Conservation (phyloP, 2,329 filamentous ascomycete genomes). For the Ophiostoma sp. region DNA sequence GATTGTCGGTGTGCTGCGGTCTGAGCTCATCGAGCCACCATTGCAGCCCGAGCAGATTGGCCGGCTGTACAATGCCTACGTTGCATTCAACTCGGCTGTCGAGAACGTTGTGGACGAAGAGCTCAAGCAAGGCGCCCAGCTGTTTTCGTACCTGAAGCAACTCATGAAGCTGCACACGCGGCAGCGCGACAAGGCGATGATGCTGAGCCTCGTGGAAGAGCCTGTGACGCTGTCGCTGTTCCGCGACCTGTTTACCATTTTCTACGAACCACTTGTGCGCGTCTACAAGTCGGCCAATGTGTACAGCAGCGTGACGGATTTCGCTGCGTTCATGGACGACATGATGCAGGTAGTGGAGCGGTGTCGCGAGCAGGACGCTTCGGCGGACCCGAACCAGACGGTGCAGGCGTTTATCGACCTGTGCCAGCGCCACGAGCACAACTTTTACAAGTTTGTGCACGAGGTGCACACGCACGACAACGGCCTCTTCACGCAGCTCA, state of each 20-base stretch:
- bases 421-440: constrained; percentile 88
- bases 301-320: constrained; percentile 95
- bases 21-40: constrained; percentile 66
- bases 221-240: constrained; percentile 95
- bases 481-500: constrained; percentile 88
- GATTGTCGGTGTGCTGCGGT: constrained; percentile 76
- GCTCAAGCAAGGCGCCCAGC: constrained; percentile 79
- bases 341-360: constrained; percentile 70
- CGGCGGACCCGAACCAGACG: constrained; percentile 94
- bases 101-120: constrained; percentile 78
- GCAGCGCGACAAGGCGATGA: constrained; percentile 94
- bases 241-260: constrained; percentile 94
- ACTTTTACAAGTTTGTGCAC: constrained; percentile 98
- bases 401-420: constrained; percentile 97
- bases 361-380: constrained; percentile 70
- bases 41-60: constrained; percentile 71
- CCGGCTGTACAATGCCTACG: constrained; percentile 86
- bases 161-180: constrained; percentile 86
- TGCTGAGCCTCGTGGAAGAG: constrained; percentile 92
- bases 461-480: constrained; percentile 97
- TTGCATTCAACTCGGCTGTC: constrained; percentile 91
- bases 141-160: constrained; percentile 93
- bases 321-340: constrained; percentile 87
- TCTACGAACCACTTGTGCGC: constrained; percentile 93
- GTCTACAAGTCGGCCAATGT: constrained; percentile 99